These are phyloP conservation scores for Wallacemonas rigidus DNA, from an alignment of 208 protist species.

Conservation along the genomic window DNA sequence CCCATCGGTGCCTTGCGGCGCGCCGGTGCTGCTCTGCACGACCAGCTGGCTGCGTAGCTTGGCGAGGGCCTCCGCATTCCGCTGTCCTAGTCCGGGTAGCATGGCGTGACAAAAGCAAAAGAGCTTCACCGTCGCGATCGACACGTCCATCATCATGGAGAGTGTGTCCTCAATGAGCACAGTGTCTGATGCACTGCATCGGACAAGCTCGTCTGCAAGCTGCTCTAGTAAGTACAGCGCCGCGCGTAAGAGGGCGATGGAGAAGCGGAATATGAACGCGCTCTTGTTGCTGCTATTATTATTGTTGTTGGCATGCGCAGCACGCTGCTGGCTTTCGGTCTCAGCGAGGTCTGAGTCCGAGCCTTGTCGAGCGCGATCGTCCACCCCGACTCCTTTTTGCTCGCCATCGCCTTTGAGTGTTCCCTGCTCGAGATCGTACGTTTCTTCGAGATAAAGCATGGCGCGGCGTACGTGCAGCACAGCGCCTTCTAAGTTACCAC, in stretches of 20 bases:
- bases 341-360: constrained; percentile 21
- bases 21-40: constrained; percentile 19
- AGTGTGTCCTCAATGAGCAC: constrained; percentile 86
- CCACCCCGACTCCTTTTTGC: neutral
- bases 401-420: constrained; percentile 35
- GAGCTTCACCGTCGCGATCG: constrained; percentile 79
- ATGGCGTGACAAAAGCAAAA: constrained; percentile 70
- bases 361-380: neutral
- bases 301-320: neutral
- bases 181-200: constrained; percentile 69
- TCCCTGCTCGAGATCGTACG: constrained; percentile 73
- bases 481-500: constrained; percentile 59
- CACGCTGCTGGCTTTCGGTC: neutral
- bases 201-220: constrained; percentile 59
- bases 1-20: neutral
- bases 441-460: constrained; percentile 87
- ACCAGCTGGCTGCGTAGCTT: constrained; percentile 55
- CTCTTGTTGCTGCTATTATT: constrained; percentile 22
- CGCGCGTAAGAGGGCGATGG: constrained; percentile 71
- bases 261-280: constrained; percentile 58
- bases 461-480: constrained; percentile 76
- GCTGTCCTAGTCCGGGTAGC: constrained; percentile 27
- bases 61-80: constrained; percentile 28
- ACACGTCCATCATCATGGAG: constrained; percentile 88
- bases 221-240: constrained; percentile 70